Evolutionary conservation across 192 early-diverging fungal genomes (phyloP).

Genomic region (Chytriomyces sp.): DNA sequence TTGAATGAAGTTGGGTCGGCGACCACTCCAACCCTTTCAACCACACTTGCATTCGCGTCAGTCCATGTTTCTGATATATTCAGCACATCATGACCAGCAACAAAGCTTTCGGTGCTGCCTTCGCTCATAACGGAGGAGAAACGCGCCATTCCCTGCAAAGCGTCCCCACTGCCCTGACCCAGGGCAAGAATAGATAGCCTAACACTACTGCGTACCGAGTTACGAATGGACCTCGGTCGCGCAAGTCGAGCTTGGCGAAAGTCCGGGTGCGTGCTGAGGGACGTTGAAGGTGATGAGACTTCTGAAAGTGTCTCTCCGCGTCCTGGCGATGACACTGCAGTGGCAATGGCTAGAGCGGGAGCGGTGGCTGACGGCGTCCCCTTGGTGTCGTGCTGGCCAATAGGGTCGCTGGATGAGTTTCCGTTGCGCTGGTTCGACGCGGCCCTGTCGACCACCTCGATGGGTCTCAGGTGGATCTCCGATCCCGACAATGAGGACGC

Average conservation of each 20-base stretch:
- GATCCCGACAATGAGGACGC: neutral
- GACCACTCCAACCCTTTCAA: too few relatives aligned
- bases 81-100: too few relatives aligned
- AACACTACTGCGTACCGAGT: constrained; percentile 8
- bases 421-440: neutral
- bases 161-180: too few relatives aligned
- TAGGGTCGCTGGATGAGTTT: neutral
- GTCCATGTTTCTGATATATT: too few relatives aligned
- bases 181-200: constrained; percentile 24
- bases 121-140: too few relatives aligned
- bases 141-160: too few relatives aligned
- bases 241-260: constrained; percentile 10
- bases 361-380: neutral
- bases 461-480: neutral
- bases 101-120: too few relatives aligned
- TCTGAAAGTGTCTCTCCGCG: neutral
- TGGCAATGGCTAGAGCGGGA: neutral
- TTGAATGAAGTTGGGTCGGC: neutral
- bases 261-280: neutral
- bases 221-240: constrained; percentile 11
- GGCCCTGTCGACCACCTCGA: neutral
- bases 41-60: too few relatives aligned
- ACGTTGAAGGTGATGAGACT: neutral
- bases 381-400: neutral
- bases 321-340: neutral